Conservation (phyloP, 2,329 filamentous ascomycete species). For the Calonectria hawksworthii region DNA sequence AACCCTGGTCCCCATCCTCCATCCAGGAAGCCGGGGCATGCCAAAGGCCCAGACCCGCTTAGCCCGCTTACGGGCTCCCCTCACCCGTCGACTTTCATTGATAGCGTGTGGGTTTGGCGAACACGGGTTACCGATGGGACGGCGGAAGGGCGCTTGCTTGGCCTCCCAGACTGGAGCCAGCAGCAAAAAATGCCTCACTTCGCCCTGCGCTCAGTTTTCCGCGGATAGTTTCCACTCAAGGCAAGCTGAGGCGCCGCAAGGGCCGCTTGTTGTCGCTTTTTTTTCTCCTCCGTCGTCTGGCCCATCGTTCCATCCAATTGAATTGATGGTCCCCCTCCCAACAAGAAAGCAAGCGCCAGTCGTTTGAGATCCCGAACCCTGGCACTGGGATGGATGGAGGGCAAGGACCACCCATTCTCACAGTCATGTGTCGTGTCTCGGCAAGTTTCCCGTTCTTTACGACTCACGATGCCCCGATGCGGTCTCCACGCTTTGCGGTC, state of each 20-base stretch:
- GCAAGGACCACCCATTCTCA: conserved; percentile 18
- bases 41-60: conserved; percentile 39
- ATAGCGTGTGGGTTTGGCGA: conserved; percentile 29
- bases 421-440: conserved; percentile 39
- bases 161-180: conserved; percentile 8
- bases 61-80: conserved; percentile 24
- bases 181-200: conserved; percentile 32
- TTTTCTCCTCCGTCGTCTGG: conserved; percentile 20
- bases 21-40: conserved; percentile 12
- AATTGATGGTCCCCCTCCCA: conserved; percentile 2
- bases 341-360: conserved; percentile 20
- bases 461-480: conserved; percentile 19
- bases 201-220: conserved; percentile 10
- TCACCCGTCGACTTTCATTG: conserved; percentile 20
- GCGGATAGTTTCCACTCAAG: conserved; percentile 18
- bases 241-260: conserved; percentile 18
- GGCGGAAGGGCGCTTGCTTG: conserved; percentile 24
- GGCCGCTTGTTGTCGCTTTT: not conserved
- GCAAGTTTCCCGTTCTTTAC: conserved; percentile 28
- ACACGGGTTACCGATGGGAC: conserved; percentile 27
- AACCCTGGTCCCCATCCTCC: conserved; percentile 26
- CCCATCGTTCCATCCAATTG: conserved; percentile 32
- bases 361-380: conserved; percentile 7
- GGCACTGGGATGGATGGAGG: not conserved
- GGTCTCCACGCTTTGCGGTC: conserved; percentile 14